Evolutionary conservation across 345 rosid species (phyloP), one percentile per base, ranked within the genome.

Genomic region (Populus alba): DNA sequence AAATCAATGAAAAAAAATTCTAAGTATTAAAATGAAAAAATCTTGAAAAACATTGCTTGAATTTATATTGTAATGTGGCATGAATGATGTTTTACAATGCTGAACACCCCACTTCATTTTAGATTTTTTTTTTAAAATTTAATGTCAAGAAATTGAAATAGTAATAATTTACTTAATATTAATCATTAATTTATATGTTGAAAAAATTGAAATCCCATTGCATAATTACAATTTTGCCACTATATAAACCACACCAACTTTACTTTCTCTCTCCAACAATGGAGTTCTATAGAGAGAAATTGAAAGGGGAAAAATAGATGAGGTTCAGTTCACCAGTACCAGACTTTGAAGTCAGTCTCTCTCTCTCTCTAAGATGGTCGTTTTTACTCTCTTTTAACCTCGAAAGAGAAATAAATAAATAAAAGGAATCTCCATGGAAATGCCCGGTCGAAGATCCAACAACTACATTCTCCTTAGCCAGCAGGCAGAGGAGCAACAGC

Each of bases 371-470:
- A 72, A 59, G 16, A 77, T 81, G 84, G 70, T 59, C 29, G 68
- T 78, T 23, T 37, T 71, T 75, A 75, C 59, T 76, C 77, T 78
- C 75, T 78, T 74, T 51, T 61, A 31, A 51, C 22, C 57, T 51
- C 9, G 6, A 51, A 51, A 51, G 57, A 18, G 18, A 51, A 18
- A 38, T 5, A 38, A 38, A 1, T 25, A 7, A 71, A 57, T 16
- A 33, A 20, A 25, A 23, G 31, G 65, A 22, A 27, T 33, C 74
- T 70, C 67, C 53, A 92, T 94, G 97, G 98, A 92, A 91, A 90
- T 94, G 93, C 87, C 92, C 29, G 89, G 86, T 79, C 89, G 95
- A 83, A 92, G 95, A 92, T 92, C 98, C 71, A 92, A 87, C 85
- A 31, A 31, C 33, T 97, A 97, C 87, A 86, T 92, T 65, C 91